Percentiles rank a stretch among this genome's conserved stretches.
Conservation (phyloP, 2,329 filamentous ascomycete genomes). For the Monilinia fructigena region DNA sequence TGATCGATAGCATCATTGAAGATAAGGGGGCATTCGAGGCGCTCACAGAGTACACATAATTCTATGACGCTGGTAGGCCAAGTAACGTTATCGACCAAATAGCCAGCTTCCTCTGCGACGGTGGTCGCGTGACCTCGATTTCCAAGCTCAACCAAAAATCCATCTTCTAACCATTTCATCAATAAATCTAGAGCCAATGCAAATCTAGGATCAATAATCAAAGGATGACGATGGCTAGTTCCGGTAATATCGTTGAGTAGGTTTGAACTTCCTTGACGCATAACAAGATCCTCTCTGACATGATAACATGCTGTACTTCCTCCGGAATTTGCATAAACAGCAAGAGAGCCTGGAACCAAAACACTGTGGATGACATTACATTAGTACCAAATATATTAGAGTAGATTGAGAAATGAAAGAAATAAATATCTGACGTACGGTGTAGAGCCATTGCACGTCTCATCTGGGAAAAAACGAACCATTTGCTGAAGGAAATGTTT, state of each 20-base stretch:
- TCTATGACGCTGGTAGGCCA: background rate
- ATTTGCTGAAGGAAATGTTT: background rate
- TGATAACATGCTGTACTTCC: no score
- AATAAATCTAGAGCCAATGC: background rate
- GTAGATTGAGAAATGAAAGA: background rate
- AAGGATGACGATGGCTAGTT: no score
- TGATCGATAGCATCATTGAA: constrained; percentile 3
- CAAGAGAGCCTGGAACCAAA: no score
- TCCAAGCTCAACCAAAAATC: background rate
- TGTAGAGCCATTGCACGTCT: no score
- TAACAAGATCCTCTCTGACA: background rate
- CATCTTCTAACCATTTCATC: background rate
- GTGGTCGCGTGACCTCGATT: background rate
- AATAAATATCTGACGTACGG: background rate
- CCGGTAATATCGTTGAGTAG: background rate
- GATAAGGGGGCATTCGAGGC: background rate
- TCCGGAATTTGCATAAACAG: no score
- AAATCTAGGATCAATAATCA: no score
- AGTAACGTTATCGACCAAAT: background rate
- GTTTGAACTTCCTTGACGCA: background rate
- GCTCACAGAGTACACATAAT: background rate
- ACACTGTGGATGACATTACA: background rate
- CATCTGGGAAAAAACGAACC: no score
- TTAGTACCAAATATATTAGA: background rate
- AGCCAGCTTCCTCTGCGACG: no score